A percentile compares a stretch with the other conserved stretches of the same genome.
These are phyloP conservation scores for Tylopilus plumbeoviolaceoides DNA, from an alignment of 768 basidiomycete species.

Conservation along the genomic window DNA sequence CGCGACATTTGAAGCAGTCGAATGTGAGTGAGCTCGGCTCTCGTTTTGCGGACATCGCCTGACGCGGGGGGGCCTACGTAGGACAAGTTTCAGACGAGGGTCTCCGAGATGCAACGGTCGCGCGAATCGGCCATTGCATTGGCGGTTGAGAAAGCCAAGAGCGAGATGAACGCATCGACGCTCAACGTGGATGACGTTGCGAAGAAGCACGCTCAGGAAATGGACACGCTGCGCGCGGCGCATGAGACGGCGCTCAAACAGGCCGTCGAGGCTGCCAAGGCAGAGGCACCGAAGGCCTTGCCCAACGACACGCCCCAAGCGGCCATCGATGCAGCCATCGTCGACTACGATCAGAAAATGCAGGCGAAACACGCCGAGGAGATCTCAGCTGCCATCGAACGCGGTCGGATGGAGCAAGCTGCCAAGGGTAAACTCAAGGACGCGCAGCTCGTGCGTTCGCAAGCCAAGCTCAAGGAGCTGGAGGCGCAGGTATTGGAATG, in stretches of 20 bases:
- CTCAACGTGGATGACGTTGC: slow-evolving; percentile 36
- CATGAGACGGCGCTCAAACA: slow-evolving; percentile 52
- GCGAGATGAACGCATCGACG: slow-evolving; percentile 35
- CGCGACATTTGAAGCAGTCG: slow-evolving; percentile 36
- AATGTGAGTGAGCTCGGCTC: slow-evolving; percentile 19
- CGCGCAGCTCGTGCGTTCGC: slow-evolving; percentile 55
- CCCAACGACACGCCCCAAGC: slow-evolving; percentile 30
- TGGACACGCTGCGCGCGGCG: slow-evolving; percentile 51
- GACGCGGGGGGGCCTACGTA: slow-evolving; percentile 26
- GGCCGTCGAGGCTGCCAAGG: slow-evolving; percentile 42
- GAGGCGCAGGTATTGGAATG: slow-evolving; percentile 59
- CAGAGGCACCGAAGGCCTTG: slow-evolving; percentile 25
- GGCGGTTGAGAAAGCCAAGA: slow-evolving; percentile 54
- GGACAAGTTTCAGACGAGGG: slow-evolving; percentile 62
- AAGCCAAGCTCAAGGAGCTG: slow-evolving; percentile 62
- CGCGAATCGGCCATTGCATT: slow-evolving; percentile 49
- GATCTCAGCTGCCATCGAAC: slow-evolving; percentile 61
- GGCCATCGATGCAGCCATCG: slow-evolving; percentile 48
- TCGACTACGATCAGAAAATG: slow-evolving; percentile 44
- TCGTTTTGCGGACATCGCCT: not conserved
- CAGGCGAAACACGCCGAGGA: slow-evolving; percentile 50
- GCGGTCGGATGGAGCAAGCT: slow-evolving; percentile 59
- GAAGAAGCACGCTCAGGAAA: slow-evolving; percentile 57
- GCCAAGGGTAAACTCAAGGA: slow-evolving; percentile 70
- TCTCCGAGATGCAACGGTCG: slow-evolving; percentile 49